Base-by-base conservation (phyloP, 495 filamentous ascomycete species). In the Parmelia sp. region DNA sequence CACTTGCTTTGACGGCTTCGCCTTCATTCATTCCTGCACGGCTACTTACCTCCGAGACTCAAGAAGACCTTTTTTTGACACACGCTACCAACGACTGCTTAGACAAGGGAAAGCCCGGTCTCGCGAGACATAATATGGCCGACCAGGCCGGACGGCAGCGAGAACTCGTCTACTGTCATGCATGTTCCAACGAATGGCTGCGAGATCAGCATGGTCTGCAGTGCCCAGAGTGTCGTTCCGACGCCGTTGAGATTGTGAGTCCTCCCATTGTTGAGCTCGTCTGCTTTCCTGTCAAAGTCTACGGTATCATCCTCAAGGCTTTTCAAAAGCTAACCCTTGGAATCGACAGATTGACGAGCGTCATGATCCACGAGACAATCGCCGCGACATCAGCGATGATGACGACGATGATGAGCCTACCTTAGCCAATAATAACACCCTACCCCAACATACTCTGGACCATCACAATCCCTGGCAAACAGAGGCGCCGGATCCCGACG, bases 211-310 rank as follows among this genome's bases (percentile, higher is more conserved):
- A 80, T 66, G 83, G 81, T 40, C 74, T 96, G 58, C 73, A 72
- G 17, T 98, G 94, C 66, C 92, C 92, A n/a, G 70, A 75, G 11
- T 98, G 94, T 71, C 64, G 79, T 17, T 83, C 84, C n/a, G 89
- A 95, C 9, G 86, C 89, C 71, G 88, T 84, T 10, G 91, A 98
- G 76, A 93, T 96, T 64, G 92, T 90, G 72, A 65, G 85, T 80
- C 51, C 25, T 45, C 56, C 39, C n/a, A 56, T 10, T 27, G 14
- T 35, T 33, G 37, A 42, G 37, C 35, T 45, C 31, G 21, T 39
- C 11, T 9, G 49, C 23, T 23, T 19, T 27, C n/a, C 27, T 49
- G 12, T 49, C 47, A 17, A 45, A 21, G 56, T 36, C 62, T 57
- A 12, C 37, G 37, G 21, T 37, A 58, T 42, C 21, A 23, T n/a